Evolutionary conservation across 805 yeast species (phyloP), one percentile per base, ranked within the genome.

Genomic region (Candida yuanshanica): DNA sequence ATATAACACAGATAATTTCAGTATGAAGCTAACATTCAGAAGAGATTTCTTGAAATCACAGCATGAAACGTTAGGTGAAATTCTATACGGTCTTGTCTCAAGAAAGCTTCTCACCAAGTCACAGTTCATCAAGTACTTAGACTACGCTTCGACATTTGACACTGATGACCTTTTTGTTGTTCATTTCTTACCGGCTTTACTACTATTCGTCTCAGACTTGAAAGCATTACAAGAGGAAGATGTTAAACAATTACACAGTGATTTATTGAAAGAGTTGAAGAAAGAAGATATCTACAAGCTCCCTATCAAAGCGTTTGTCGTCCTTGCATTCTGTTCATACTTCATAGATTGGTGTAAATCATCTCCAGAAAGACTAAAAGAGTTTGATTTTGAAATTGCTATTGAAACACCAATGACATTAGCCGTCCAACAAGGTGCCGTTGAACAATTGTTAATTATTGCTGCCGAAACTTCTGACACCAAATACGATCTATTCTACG

Each of bases 41-140:
- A 75, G 88, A 47, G 77, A 75, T 42, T 78, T 77, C 47, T 65
- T 86, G 22, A 71, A 77, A 39, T 68, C 67, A 37, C 81, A 81
- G 51, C 93, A 89, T 58, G 95, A 87, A 52, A 55, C 71, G 2
- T 61, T 90, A 41, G 81, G 90, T 34, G 84, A 80, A 56, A 66
- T 86, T 2, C 64, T 83, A 7, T 75, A 59, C 50, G 81, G 83
- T 3, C 58, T 76, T 34, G 64, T 72, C 7, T 64, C 66, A 3
- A 65, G 65, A 29, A 65, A 67, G 31, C 44, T 56, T 20, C 50
- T 63, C 2, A 48, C 59, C 29, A 63, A 60, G 7, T 57, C 63
- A 0, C 59, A 68, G 5, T 72, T 72, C 50, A 49, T 53, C 14
- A 53, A 60, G 14, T 42, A 82, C 8, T 46, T 81, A 2, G 55